Evolutionary conservation across 2,329 filamentous ascomycete genomes (phyloP).

Genomic region (Paraphaeosphaeria minitans): DNA sequence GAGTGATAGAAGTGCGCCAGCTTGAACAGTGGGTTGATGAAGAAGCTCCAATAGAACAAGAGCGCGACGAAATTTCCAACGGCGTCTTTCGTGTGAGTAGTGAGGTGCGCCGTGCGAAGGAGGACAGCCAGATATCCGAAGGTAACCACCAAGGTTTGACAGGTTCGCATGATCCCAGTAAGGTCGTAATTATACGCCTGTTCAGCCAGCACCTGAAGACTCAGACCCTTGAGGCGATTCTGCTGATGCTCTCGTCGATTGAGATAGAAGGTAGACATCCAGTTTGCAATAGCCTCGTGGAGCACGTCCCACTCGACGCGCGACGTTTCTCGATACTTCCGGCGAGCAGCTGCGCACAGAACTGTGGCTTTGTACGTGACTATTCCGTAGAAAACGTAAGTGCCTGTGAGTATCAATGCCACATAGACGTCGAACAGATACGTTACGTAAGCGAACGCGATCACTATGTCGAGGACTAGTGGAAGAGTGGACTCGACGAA

Average conservation of each 20-base stretch:
- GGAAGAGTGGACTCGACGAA: slow-evolving; percentile 64
- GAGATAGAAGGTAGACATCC: slow-evolving; percentile 62
- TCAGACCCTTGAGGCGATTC: slow-evolving; percentile 47
- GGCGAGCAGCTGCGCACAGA: background rate
- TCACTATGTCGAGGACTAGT: slow-evolving; percentile 49
- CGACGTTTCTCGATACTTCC: slow-evolving; percentile 1
- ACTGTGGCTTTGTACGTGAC: slow-evolving; percentile 5
- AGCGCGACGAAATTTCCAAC: slow-evolving; percentile 17
- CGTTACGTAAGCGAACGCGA: slow-evolving; percentile 64
- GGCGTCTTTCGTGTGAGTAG: slow-evolving; percentile 1
- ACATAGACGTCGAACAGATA: slow-evolving; percentile 62
- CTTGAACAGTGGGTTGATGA: slow-evolving; percentile 50
- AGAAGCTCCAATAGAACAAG: slow-evolving; percentile 20
- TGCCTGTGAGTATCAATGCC: slow-evolving; percentile 23
- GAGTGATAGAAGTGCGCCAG: slow-evolving; percentile 53
- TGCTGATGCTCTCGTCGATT: slow-evolving; percentile 60
- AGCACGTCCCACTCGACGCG: slow-evolving; percentile 46
- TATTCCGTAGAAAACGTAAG: slow-evolving; percentile 5
- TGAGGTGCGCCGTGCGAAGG: slow-evolving; percentile 13
- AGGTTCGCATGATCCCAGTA: background rate
- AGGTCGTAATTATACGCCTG: slow-evolving; percentile 7
- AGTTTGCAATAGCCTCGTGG: slow-evolving; percentile 60
- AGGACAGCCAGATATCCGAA: slow-evolving; percentile 14
- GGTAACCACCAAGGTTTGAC: slow-evolving; percentile 8
- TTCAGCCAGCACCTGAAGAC: background rate